Evolutionary conservation across 2,329 filamentous ascomycete genomes (phyloP).

Genomic region (Talaromyces rugulosus): DNA sequence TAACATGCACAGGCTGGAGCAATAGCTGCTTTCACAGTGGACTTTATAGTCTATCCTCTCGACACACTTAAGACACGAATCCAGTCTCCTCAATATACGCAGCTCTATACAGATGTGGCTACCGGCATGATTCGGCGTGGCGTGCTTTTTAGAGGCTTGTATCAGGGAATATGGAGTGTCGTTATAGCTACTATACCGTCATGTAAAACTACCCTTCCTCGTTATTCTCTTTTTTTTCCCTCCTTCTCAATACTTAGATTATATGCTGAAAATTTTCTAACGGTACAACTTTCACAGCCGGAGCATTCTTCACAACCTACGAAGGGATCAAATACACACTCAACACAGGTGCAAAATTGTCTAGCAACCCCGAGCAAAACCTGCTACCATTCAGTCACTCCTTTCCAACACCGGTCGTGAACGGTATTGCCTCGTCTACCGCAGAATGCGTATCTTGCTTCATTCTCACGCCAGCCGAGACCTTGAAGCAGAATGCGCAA

Average conservation of each 20-base stretch:
- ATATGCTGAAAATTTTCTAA: background rate
- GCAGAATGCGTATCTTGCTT: conserved; percentile 83
- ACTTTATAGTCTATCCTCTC: conserved; percentile 79
- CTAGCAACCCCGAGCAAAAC: conserved; percentile 9
- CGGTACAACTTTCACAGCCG: conserved; percentile 49
- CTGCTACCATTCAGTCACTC: conserved; percentile 30
- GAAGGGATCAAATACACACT: conserved; percentile 69
- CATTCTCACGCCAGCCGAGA: conserved; percentile 82
- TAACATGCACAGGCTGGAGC: conserved; percentile 64
- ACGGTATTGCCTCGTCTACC: conserved; percentile 67
- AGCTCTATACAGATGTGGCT: conserved; percentile 58
- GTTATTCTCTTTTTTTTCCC: background rate
- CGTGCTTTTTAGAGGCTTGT: conserved; percentile 66
- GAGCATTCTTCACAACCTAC: conserved; percentile 87
- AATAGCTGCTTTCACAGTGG: conserved; percentile 78
- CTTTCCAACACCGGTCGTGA: conserved; percentile 65
- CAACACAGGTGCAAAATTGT: conserved; percentile 32
- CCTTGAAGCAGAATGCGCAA: conserved; percentile 91
- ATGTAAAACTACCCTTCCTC: conserved; percentile 44
- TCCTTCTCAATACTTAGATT: background rate
- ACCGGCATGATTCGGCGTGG: conserved; percentile 53
- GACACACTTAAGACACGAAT: conserved; percentile 87
- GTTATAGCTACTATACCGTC: conserved; percentile 85
- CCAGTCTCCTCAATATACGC: conserved; percentile 71
- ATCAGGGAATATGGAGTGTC: conserved; percentile 82